Base-by-base conservation (phyloP, 257 asterid genomes). In the Lithospermum erythrorhizon region DNA sequence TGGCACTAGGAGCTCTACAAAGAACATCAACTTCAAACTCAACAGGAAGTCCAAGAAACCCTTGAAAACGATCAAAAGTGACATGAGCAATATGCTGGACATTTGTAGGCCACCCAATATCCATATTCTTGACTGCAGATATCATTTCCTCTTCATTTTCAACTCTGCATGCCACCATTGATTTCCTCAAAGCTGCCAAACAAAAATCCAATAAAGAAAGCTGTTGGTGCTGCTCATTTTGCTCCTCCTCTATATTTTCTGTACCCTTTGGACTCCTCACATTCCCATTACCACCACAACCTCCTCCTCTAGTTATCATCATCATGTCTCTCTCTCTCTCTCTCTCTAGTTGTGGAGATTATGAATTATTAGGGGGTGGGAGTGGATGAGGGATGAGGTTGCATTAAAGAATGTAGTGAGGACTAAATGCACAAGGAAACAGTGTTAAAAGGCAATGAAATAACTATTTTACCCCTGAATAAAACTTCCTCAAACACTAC, bases 1-100 rank as follows among this genome's bases (percentile, higher is more conserved):
- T 93, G 57, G 98, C 98, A 74, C 98, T 93, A 18, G 98, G 98
- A 56, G 80, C 97, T 80, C 87, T 65, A 56, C 83, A 76, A 2
- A 95, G 97, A 68, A 93, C 80, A 71, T 93, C 96, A 13, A 89
- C 91, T 70, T 84, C 80, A 51, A 93, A 89, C 85, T 93, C 98
- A 20, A 86, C 85, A 7, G 98, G 98, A 59, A 93, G 90, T 21
- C 97, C 98, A 73, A 93, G 62, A 72, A 93, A 93, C 0, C 98
- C 98, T 49, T 93, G 89, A 73, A 89, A 93, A 5, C 97, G 79
- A 67, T 93, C 98, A 65, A 93, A 93, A 0, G 98, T 93, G 72
- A 93, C 98, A 61, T 93, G 98, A 49, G 95, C 62, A 17, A 93
- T 74, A 79, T 93, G 98, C 71, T 86, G 87, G 11, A 91, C 96